A percentile compares a stretch with the other conserved stretches of the same genome.
These are phyloP conservation scores for Fusarium lateritium DNA, from an alignment of 2,329 filamentous ascomycete species.

Conservation along the genomic window DNA sequence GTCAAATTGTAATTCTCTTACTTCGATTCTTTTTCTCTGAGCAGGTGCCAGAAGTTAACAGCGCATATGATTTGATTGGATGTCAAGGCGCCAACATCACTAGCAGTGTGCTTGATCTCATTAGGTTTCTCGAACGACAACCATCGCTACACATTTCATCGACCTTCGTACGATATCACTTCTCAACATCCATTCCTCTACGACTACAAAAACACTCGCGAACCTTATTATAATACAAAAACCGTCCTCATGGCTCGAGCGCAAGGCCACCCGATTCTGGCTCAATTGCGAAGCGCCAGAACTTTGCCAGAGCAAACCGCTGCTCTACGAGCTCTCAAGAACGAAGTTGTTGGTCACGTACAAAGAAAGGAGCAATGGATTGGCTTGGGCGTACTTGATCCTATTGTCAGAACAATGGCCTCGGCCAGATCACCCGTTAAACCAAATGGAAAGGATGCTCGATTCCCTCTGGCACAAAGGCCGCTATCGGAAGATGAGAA, in stretches of 20 bases:
- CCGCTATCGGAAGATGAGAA: constrained; percentile 74
- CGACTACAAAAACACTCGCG: neutral
- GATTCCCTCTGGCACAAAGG: constrained; percentile 53
- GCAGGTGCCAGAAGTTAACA: constrained; percentile 8
- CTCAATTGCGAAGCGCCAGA: constrained; percentile 70
- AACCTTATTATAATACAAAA: constrained; percentile 10
- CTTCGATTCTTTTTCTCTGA: constrained; percentile 21
- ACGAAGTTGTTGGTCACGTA: constrained; percentile 89
- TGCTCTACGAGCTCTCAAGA: constrained; percentile 83
- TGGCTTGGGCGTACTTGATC: constrained; percentile 75
- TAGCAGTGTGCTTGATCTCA: constrained; percentile 25
- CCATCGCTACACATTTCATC: constrained; percentile 19
- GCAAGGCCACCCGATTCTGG: constrained; percentile 67
- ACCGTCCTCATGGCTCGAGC: constrained; percentile 66
- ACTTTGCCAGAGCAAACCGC: constrained; percentile 67
- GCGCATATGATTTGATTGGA: constrained; percentile 37
- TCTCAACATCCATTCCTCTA: constrained; percentile 3
- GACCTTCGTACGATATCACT: constrained; percentile 13
- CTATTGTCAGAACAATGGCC: constrained; percentile 65
- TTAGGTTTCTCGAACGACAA: constrained; percentile 29
- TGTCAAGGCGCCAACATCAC: constrained; percentile 34
- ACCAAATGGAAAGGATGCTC: constrained; percentile 58
- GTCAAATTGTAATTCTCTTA: constrained; percentile 12
- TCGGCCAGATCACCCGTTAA: constrained; percentile 53
- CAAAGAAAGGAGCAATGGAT: constrained; percentile 89